These are phyloP conservation scores for Talaromyces wortmannii DNA, from an alignment of 495 filamentous ascomycete genomes.

Conservation along the genomic window DNA sequence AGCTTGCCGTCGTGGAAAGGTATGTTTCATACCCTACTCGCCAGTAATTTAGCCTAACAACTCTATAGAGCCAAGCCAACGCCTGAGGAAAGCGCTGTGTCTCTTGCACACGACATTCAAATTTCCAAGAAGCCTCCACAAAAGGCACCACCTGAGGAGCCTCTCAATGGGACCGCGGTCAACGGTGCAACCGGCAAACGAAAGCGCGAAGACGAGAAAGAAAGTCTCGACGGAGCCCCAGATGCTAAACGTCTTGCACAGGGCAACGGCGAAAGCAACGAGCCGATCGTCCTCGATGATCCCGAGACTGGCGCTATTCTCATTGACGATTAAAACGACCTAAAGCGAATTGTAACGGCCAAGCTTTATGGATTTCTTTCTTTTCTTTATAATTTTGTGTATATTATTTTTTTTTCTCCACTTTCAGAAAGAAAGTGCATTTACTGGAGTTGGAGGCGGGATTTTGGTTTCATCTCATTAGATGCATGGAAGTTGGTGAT, in stretches of 20 bases:
- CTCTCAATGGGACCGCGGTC: slow-evolving; percentile 4
- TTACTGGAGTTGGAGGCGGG: background rate
- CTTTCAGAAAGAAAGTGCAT: background rate
- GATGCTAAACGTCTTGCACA: slow-evolving; percentile 33
- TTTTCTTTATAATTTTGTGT: background rate
- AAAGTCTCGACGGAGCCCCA: slow-evolving; percentile 29
- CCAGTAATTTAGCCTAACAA: slow-evolving; percentile 8
- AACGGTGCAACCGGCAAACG: slow-evolving; percentile 23
- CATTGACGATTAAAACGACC: slow-evolving; percentile 58
- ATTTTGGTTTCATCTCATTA: background rate
- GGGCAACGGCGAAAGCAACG: slow-evolving; percentile 23
- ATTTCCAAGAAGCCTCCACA: slow-evolving; percentile 45
- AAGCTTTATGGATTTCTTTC: background rate
- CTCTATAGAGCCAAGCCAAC: slow-evolving; percentile 17
- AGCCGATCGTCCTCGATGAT: slow-evolving; percentile 49
- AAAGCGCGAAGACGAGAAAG: slow-evolving; percentile 40
- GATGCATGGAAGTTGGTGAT: too few species aligned
- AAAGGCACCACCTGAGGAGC: slow-evolving; percentile 11
- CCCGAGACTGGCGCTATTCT: slow-evolving; percentile 59
- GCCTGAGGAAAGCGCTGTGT: slow-evolving; percentile 34
- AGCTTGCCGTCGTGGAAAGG: slow-evolving; percentile 52
- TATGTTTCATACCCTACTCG: slow-evolving; percentile 7
- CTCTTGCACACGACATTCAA: slow-evolving; percentile 34
- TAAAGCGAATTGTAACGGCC: slow-evolving; percentile 3
- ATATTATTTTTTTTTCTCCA: background rate